Evolutionary conservation across 768 basidiomycete species (phyloP).

Genomic region (Termitomyces sp.): DNA sequence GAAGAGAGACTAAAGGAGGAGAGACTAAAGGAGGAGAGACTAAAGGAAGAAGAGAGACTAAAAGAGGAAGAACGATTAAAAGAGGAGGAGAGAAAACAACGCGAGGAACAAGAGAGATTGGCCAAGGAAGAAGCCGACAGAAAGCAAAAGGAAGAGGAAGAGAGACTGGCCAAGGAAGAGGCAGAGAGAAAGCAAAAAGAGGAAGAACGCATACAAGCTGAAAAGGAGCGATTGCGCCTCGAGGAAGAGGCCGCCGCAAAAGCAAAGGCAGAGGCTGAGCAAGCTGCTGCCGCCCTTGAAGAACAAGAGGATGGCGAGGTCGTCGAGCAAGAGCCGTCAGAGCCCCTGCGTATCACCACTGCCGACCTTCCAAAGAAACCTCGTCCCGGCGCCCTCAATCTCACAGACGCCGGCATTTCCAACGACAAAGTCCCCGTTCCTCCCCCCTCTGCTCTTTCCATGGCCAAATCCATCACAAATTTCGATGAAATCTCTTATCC

Average conservation of each 20-base stretch:
- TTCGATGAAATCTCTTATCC: constrained; percentile 77
- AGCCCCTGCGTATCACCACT: constrained; percentile 64
- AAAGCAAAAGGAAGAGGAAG: constrained; percentile 37
- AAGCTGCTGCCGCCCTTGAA: constrained; percentile 10
- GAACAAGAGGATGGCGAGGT: constrained; percentile 28
- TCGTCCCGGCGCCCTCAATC: constrained; percentile 72
- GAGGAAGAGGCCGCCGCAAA: constrained; percentile 37
- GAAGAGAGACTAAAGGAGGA: constrained; percentile 32
- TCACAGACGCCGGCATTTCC: constrained; percentile 46
- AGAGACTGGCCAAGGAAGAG: constrained; percentile 39
- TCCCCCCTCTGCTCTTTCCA: constrained; percentile 65
- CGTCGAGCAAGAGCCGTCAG: constrained; percentile 30
- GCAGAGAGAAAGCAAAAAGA: constrained; percentile 34
- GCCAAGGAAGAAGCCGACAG: constrained; percentile 25
- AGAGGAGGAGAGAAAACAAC: constrained; percentile 35
- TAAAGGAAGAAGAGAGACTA: not conserved
- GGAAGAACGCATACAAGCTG: constrained; percentile 43
- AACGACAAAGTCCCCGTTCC: constrained; percentile 29
- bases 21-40: constrained; percentile 41
- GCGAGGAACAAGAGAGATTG: constrained; percentile 33
- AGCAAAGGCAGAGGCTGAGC: constrained; percentile 31
- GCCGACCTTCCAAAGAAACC: constrained; percentile 35
- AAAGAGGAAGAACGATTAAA: constrained; percentile 25
- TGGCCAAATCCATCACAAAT: constrained; percentile 84
- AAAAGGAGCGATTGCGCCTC: constrained; percentile 30